Evolutionary conservation across 2,329 filamentous ascomycete genomes (phyloP).

Genomic region (Alternaria longipes): DNA sequence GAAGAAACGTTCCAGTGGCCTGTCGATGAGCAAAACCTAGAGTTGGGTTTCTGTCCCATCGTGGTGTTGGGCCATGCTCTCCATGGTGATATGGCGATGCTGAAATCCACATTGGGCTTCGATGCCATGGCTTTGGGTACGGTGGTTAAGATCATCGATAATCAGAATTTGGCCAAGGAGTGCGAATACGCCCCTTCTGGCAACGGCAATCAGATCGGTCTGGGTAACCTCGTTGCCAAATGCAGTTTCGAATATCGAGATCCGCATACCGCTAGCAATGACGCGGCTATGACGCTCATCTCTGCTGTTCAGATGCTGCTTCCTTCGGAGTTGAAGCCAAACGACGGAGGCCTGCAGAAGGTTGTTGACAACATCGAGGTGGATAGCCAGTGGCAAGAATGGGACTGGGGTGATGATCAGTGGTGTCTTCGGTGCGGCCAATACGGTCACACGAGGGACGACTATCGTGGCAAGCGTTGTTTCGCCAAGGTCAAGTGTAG

Average conservation of each 20-base stretch:
- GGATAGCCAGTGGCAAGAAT: slow-evolving; percentile 1
- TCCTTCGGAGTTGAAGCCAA: not conserved
- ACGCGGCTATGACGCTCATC: slow-evolving; percentile 25
- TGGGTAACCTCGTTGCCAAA: slow-evolving; percentile 8
- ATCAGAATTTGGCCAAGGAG: slow-evolving; percentile 18
- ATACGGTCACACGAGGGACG: slow-evolving; percentile 4
- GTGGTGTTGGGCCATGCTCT: slow-evolving; percentile 23
- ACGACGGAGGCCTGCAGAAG: not conserved
- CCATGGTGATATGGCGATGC: slow-evolving; percentile 9
- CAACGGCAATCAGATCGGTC: slow-evolving; percentile 1
- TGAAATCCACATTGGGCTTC: slow-evolving; percentile 11
- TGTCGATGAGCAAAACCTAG: slow-evolving; percentile 2
- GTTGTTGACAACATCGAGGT: slow-evolving; percentile 16
- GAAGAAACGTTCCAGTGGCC: slow-evolving; percentile 9
- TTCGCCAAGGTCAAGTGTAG: not conserved
- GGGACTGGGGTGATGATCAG: slow-evolving; percentile 13
- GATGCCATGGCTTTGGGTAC: slow-evolving; percentile 3
- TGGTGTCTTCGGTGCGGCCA: slow-evolving; percentile 16
- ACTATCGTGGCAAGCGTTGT: not conserved
- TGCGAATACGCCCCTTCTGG: slow-evolving; percentile 4
- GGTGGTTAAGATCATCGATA: slow-evolving; percentile 23
- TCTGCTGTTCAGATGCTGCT: slow-evolving; percentile 23
- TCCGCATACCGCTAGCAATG: slow-evolving; percentile 27
- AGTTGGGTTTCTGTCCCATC: slow-evolving; percentile 15
- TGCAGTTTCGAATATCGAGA: slow-evolving; percentile 17